Percentiles rank a stretch among this genome's conserved stretches.
Conservation (phyloP, 495 filamentous ascomycete genomes). For the Viridothelium virens region DNA sequence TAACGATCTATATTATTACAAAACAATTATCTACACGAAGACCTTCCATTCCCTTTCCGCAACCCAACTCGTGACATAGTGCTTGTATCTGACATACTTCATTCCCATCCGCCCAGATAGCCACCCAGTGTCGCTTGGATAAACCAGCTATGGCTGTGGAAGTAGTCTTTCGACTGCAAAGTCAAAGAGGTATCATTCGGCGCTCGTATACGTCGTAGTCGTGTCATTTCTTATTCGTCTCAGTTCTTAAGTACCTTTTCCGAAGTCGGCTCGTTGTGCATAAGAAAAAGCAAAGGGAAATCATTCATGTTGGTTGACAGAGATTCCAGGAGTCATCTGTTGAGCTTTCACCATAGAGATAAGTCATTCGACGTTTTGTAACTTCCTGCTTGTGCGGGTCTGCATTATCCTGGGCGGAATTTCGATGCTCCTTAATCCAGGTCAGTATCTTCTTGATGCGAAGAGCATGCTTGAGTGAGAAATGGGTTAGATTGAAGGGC, state of each 20-base stretch:
- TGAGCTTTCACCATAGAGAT: not conserved
- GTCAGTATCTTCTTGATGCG: not conserved
- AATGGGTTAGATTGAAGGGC: not conserved
- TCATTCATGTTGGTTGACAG: not conserved
- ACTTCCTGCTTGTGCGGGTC: conserved; percentile 5
- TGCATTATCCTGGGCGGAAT: not conserved
- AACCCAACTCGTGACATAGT: not conserved
- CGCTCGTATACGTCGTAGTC: too few species aligned
- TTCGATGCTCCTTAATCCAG: conserved; percentile 1
- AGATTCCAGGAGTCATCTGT: not conserved
- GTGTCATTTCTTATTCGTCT: too few species aligned
- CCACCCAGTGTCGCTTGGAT: too few species aligned
- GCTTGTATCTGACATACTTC: not conserved
- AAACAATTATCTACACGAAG: not conserved
- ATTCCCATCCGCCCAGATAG: too few species aligned
- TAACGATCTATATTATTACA: not conserved
- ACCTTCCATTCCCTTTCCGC: not conserved
- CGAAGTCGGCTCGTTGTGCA: not conserved
- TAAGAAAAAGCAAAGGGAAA: not conserved
- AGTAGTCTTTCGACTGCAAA: too few species aligned
- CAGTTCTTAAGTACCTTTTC: not conserved
- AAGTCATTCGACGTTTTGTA: not conserved
- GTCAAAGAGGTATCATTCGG: too few species aligned
- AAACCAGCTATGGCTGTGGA: too few species aligned
- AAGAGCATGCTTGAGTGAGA: not conserved